Conservation (phyloP, 352 stramenopile genomes). For the Pythium guiyangense region DNA sequence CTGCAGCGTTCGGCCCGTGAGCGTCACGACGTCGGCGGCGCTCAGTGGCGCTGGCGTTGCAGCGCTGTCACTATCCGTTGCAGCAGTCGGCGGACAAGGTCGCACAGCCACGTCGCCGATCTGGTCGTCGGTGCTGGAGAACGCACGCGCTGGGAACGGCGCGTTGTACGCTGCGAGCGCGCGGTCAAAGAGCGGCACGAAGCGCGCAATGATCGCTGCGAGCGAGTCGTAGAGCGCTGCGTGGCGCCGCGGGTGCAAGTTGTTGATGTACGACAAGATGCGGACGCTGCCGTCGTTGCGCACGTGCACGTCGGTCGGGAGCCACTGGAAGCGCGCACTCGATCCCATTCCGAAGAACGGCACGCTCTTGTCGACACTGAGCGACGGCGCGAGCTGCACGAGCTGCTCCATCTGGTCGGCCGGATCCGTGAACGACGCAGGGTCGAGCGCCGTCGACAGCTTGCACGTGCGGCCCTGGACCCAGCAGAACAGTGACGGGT, state of each 20-base stretch:
- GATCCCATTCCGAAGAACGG: not conserved
- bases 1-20: slow-evolving; percentile 24
- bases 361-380: slow-evolving; percentile 4
- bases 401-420: slow-evolving; percentile 28
- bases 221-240: slow-evolving; percentile 26
- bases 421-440: not conserved
- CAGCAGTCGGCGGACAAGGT: slow-evolving; percentile 8
- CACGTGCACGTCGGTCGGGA: slow-evolving; percentile 31
- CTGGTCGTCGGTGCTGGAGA: not conserved
- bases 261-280: slow-evolving; percentile 51
- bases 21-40: not conserved
- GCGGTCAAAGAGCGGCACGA: slow-evolving; percentile 37
- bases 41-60: too few relatives aligned
- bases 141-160: not conserved
- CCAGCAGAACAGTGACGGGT: slow-evolving; percentile 61
- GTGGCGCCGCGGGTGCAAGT: slow-evolving; percentile 30
- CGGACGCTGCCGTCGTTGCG: slow-evolving; percentile 11
- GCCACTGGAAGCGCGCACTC: slow-evolving; percentile 29
- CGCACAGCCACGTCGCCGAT: slow-evolving; percentile 11
- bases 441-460: not conserved
- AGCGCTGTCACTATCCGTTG: not conserved
- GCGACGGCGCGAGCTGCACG: slow-evolving; percentile 14
- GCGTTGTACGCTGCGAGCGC: slow-evolving; percentile 7
- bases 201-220: slow-evolving; percentile 22
- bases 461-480: slow-evolving; percentile 30